Base-by-base conservation (phyloP, 2,329 filamentous ascomycete species). In the Rutstroemia sp. region DNA sequence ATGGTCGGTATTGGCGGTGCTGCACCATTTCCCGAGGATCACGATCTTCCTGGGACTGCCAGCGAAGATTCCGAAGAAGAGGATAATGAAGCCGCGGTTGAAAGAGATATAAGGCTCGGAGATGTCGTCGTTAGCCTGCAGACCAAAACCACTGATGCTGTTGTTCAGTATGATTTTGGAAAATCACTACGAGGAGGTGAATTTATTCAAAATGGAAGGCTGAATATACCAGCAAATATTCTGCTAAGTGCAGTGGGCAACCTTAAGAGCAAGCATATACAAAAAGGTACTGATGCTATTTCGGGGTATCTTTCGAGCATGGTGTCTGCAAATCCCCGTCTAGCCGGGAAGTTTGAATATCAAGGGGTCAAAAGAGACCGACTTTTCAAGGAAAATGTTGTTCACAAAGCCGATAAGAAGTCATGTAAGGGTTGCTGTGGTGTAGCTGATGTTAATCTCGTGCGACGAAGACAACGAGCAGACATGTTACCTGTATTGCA, bases 1-100 rank as follows among this genome's bases (percentile, higher is more conserved):
- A 70, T 78, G 67, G 73, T 77, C 0, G 74, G 74, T 18, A 72
- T 77, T 39, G 74, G 71, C 14, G 63, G 66, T 23, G 67, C 65
- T 30, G 53, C 65, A 30, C 58, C 63, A n/a, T 58, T 45, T 55
- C 27, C 59, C n/a, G 49, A 57, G 18, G 52, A 56, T 44, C 39
- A 58, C 45, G 54, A 59, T 61, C 18, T 34, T 54, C 14, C 64
- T 8, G 52, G 19, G 12, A 21, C 23, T 7, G 49, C 54, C 12
- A 50, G 47, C 18, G n/a, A 41, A 30, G 38, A 25, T 42, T 27
- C 21, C 4, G 49, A 51, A 30, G 49, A 51, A 25, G 49, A 51
- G 39, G 49, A 51, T 7, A 14, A 37, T 16, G 48, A 38, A 16
- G 34, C 56, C 6, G 61, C 62, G 14, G 25, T 48, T 0, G 49